Evolutionary conservation across 2,329 filamentous ascomycete species (phyloP).

Genomic region (Hymenoscyphus fructigenus): DNA sequence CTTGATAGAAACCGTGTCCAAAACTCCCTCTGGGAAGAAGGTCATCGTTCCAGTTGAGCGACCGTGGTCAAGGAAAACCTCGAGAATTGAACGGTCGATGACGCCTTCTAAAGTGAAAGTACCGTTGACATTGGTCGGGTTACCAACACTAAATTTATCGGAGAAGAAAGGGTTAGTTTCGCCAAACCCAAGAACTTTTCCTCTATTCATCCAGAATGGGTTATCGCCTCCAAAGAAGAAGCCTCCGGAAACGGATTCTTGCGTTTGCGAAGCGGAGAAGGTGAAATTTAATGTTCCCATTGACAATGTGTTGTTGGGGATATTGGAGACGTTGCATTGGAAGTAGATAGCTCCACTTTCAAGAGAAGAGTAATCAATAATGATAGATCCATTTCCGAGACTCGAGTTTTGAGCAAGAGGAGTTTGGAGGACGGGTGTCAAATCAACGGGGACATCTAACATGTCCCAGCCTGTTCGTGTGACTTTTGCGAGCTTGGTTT

Average conservation of each 20-base stretch:
- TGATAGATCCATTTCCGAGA: conserved; percentile 48
- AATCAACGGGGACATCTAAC: conserved; percentile 49
- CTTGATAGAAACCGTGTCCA: conserved; percentile 34
- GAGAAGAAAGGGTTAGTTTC: conserved; percentile 53
- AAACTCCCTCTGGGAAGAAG: conserved; percentile 47
- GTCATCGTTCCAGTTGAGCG: conserved; percentile 49
- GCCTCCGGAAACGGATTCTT: conserved; percentile 50
- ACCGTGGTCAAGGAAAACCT: conserved; percentile 54
- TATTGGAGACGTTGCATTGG: conserved; percentile 50
- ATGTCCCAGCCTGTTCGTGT: conserved; percentile 52
- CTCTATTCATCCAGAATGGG: conserved; percentile 52
- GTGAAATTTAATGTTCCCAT: conserved; percentile 49
- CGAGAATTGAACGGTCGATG: conserved; percentile 54
- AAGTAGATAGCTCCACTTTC: conserved; percentile 53
- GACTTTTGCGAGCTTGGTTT: conserved; percentile 52
- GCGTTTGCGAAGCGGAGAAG: conserved; percentile 48
- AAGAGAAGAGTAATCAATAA: conserved; percentile 51
- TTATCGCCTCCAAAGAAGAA: conserved; percentile 49
- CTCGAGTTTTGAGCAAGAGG: conserved; percentile 44
- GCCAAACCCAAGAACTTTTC: conserved; percentile 46
- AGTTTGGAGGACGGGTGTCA: conserved; percentile 46
- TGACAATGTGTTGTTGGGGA: conserved; percentile 30
- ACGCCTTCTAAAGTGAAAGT: conserved; percentile 45
- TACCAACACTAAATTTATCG: conserved; percentile 46
- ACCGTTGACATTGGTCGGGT: conserved; percentile 25